Evolutionary conservation across 148 eudicot species (phyloP), one percentile per base, ranked within the genome.

Genomic region (Camellia sinensis): DNA sequence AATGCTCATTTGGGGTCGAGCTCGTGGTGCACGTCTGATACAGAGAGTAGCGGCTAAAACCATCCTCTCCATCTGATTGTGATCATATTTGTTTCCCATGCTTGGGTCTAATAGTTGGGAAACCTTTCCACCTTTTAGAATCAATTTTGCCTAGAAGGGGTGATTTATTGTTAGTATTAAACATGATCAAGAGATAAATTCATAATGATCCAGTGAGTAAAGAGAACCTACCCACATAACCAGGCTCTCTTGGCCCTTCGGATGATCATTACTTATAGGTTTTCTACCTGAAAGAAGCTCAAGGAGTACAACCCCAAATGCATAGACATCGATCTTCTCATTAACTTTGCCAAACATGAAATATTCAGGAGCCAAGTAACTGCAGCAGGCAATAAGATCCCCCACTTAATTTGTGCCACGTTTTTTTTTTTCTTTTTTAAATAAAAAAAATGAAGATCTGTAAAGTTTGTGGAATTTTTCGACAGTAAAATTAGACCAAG

Each of bases 31-130:
- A 22, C 87, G 85, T 87, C 90, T 88, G 79, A 93, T 89, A 75
- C 97, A 95, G 61, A 95, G 93, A 44, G 87, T 86, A 78, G 98
- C 97, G 73, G 98, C 96, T 87, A 91, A 87, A 83, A 87, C 87
- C 96, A 95, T 93, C 77, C 81, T 85, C 82, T 95, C 96, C 82
- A 95, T 85, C 78, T 90, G 94, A 69, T 93, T 90, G 19, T 14
- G 77, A 77, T 88, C 83, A 71, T 87, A 85, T 63, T 87, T 82
- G 62, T 79, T 80, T 46, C 78, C 89, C 87, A 95, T 74, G 79
- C 81, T 76, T n/a, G 95, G 91, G 79, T 93, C 98, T 52, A 88
- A 82, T 75, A 91, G 82, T 62, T 85, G 84, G 62, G 88, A 68
- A 71, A 90, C 68, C 80, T 93, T 89, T 22, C 94, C 92, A 52